phyloP scores from a whole-genome alignment of 108 stramenopile species.

The Skeletonema potamos region DNA sequence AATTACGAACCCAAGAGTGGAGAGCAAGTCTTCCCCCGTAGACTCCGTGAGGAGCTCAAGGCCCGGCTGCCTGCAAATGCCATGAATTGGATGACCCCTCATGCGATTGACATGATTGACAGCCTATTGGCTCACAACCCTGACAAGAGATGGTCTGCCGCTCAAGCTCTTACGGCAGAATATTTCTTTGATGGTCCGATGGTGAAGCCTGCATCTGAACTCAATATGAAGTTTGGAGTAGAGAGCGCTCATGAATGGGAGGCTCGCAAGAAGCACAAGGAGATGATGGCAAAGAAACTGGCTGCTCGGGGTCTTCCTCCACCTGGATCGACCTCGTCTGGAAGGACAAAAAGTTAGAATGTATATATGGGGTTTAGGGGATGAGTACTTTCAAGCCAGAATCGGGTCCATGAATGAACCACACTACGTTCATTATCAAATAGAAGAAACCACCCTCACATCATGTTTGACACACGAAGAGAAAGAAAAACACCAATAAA shows the following conservation, averaged over 20 bases:
- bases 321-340: not conserved
- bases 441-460: not conserved
- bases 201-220: constrained; percentile 71
- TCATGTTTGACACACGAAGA: not conserved
- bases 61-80: constrained; percentile 54
- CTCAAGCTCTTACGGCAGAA: constrained; percentile 75
- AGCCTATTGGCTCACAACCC: constrained; percentile 78
- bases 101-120: constrained; percentile 74
- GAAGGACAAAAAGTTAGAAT: not conserved
- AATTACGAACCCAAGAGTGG: constrained; percentile 64
- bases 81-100: constrained; percentile 85
- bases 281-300: constrained; percentile 50
- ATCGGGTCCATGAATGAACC: not conserved
- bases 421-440: not conserved
- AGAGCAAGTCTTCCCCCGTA: constrained; percentile 54
- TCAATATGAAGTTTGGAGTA: constrained; percentile 83
- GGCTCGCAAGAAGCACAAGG: constrained; percentile 72
- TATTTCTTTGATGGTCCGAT: constrained; percentile 88
- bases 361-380: not conserved
- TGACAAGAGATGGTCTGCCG: constrained; percentile 78
- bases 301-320: not conserved
- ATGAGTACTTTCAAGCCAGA: not conserved
- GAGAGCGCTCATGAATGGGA: constrained; percentile 82
- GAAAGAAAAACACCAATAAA: not conserved
- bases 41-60: constrained; percentile 64